Conservation (phyloP, 768 basidiomycete genomes). For the Tubosaeta sp. region DNA sequence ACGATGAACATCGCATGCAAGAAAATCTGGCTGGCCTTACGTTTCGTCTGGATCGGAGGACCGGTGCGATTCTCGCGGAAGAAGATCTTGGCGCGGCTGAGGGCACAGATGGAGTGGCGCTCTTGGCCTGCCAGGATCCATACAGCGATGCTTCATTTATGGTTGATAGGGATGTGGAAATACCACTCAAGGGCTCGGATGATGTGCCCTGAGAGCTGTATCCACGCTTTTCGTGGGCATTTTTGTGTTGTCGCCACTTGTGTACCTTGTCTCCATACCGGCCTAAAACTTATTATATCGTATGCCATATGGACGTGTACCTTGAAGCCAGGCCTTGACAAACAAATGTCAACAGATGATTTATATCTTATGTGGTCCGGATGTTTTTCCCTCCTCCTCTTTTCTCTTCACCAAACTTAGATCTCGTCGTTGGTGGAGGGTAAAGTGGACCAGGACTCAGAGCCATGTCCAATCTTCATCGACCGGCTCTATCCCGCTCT, state of each 20-base stretch:
- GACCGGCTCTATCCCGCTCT: slow-evolving; percentile 44
- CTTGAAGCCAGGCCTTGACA: slow-evolving; percentile 3
- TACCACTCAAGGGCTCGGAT: slow-evolving; percentile 1
- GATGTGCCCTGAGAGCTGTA: background rate
- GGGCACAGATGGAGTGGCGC: slow-evolving; percentile 9
- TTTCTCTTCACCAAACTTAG: slow-evolving; percentile 47
- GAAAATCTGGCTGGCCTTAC: slow-evolving; percentile 46
- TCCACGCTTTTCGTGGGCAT: background rate
- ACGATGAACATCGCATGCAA: slow-evolving; percentile 42
- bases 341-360: slow-evolving; percentile 24
- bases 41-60: slow-evolving; percentile 53
- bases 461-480: slow-evolving; percentile 27
- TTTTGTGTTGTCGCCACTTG: background rate
- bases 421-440: slow-evolving; percentile 38
- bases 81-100: slow-evolving; percentile 29
- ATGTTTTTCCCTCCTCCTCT: slow-evolving; percentile 32
- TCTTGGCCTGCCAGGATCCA: slow-evolving; percentile 10
- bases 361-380: background rate
- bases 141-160: slow-evolving; percentile 1
- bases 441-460: slow-evolving; percentile 38
- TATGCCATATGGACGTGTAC: background rate
- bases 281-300: background rate
- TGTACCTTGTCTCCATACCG: background rate
- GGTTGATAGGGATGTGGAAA: slow-evolving; percentile 2
- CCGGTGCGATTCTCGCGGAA: slow-evolving; percentile 60